Conservation (phyloP, 805 yeast genomes). For the Yarrowia bubula region DNA sequence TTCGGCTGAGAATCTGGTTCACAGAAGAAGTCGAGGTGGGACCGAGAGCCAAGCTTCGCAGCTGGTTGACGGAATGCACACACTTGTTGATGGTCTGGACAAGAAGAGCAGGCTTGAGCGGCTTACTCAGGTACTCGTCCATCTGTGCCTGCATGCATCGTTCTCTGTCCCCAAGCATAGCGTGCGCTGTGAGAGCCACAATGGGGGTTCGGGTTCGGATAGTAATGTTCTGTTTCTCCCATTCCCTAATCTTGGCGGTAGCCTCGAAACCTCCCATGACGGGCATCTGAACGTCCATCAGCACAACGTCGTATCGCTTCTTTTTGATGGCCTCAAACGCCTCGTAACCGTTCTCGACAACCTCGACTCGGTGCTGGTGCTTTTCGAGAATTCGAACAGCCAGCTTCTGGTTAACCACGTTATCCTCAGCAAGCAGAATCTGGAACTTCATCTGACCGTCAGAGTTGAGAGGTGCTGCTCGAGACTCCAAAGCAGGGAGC, state of each 20-base stretch:
- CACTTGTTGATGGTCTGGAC: slow-evolving; percentile 84
- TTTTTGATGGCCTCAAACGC: slow-evolving; percentile 73
- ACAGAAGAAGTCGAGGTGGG: slow-evolving; percentile 32
- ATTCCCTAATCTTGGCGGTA: slow-evolving; percentile 77
- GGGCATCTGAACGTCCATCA: slow-evolving; percentile 96
- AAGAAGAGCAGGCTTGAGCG: slow-evolving; percentile 76
- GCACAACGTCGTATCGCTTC: slow-evolving; percentile 70
- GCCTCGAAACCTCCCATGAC: slow-evolving; percentile 95
- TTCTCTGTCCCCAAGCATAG: slow-evolving; percentile 91
- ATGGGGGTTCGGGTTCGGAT: slow-evolving; percentile 77
- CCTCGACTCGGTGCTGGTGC: slow-evolving; percentile 79
- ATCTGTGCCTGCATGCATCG: slow-evolving; percentile 82
- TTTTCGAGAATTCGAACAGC: slow-evolving; percentile 84
- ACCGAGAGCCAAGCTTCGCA: slow-evolving; percentile 41
- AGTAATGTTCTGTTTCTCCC: slow-evolving; percentile 80
- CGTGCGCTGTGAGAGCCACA: slow-evolving; percentile 88
- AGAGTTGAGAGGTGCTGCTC: slow-evolving; percentile 74
- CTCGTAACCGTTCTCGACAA: slow-evolving; percentile 81
- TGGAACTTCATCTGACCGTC: slow-evolving; percentile 75
- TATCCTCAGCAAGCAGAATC: slow-evolving; percentile 81
- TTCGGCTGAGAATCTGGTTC: slow-evolving; percentile 22
- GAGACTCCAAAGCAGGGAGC: slow-evolving; percentile 79
- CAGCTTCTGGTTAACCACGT: slow-evolving; percentile 79
- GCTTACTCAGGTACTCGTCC: slow-evolving; percentile 90
- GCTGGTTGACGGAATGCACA: slow-evolving; percentile 51